Base-by-base conservation (phyloP, 139 green algal species). In the Chlorella vulgaris region DNA sequence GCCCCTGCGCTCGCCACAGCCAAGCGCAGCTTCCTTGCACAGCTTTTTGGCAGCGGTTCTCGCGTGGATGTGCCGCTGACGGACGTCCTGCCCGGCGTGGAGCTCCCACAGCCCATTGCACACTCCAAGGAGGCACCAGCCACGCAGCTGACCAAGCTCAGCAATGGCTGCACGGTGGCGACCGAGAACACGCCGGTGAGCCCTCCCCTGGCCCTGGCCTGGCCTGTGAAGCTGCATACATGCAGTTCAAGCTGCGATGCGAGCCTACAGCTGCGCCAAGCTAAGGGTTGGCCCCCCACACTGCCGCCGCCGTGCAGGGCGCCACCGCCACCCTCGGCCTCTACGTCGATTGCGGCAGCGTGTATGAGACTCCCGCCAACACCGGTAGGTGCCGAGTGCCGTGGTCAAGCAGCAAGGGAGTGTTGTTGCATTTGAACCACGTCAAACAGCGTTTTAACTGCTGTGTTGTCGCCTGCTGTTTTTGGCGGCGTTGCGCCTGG, bases 311-410 rank as follows among this genome's bases (percentile, higher is more conserved):
- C 35, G 24, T 79, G 60, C 91, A 97, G 93, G 96, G 96, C 26
- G 90, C 95, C 10, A 97, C 93, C 42, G 86, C 93, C 28, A 97
- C 92, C 31, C 76, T 99, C 28, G 96, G 96, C 39, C 58, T 98
- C 8, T 99, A 98, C 84, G 87, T 98, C 7, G 91, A 98, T 81
- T 87, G 86, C 5, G 96, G 96, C 35, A 93, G 86, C 82, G 92
- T 95, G 35, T 94, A 94, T 38, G 93, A 97, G 83, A 89, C 73
- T 18, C 55, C 81, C 7, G n/a, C 63, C n/a, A 88, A 83, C 50
- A 90, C 87, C 67, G 92, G 92, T 92, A 63, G 26, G 5, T 0
- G 28, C 7, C 2, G 39, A 36, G 2, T 0, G 26, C 24, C 1
- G 6, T 7, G 7, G 10, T 21, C 24, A 29, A 26, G 5, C 7